Base-by-base conservation (phyloP, 768 basidiomycete species). In the Podaxis rugospora region DNA sequence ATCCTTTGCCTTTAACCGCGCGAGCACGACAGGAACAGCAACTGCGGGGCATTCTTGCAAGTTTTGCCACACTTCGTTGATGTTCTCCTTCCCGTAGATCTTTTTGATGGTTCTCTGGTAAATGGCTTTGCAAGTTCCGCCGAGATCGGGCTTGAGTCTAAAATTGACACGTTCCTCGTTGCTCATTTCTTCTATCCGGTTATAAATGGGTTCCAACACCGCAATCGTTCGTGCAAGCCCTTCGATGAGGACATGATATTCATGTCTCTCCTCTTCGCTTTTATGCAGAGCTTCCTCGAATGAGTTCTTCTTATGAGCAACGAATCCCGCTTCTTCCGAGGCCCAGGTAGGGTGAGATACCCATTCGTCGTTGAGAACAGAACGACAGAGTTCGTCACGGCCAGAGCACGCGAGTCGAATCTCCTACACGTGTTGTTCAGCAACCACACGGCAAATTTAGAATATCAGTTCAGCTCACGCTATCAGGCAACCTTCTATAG, bases 281-380 rank as follows among this genome's bases (percentile, higher is more conserved):
- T 93, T 93, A 77, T 98, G 95, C 59, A 98, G 79, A 0, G 92
- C 91, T 69, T 98, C 96, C 73, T 99, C 97, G 71, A 90, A 98
- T 4, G 86, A 82, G 70, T 98, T 99, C 79, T 98, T 98, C 80
- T 97, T 96, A 73, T 98, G 93, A 5, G 95, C 82, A 64, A 93
- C 85, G 67, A 97, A 97, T 9, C 93, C 95, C 0, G 95, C 86
- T 70, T 96, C 95, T 71, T 98, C 96, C 21, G 94, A 95, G 7
- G 94, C 94, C 93, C 95, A 97, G 1, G 95, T 96, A 2, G 97
- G 96, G 72, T 98, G 96, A 13, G 96, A 97, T 10, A 98, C 94
- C 96, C 97, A 98, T 65, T 89, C 85, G 69, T 98, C 95, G 70
- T 99, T 99, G 50, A 99, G 83, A 28, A 99, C 95, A 28, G 93